Evolutionary conservation across 305 asterid genomes (phyloP).

Genomic region (Solanum hybrid): DNA sequence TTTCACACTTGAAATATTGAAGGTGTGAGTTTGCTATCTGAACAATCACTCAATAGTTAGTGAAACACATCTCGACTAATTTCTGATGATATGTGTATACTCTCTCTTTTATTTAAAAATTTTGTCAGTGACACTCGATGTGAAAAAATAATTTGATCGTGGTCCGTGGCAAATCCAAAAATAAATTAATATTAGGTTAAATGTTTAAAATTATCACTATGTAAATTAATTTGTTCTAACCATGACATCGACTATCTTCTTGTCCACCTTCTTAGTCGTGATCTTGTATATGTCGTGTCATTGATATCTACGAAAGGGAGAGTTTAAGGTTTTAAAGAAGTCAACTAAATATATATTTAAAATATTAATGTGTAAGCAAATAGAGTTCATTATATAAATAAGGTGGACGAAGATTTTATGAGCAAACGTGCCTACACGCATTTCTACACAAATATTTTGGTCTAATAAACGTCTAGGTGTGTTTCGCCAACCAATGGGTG

Average conservation of each 20-base stretch:
- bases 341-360: background rate
- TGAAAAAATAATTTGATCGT: background rate
- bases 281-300: background rate
- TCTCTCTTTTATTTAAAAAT: rapidly evolving
- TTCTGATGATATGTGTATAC: background rate
- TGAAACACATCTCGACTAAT: too few relatives aligned
- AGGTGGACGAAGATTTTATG: background rate
- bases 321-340: background rate
- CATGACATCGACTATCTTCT: background rate
- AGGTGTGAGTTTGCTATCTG: background rate
- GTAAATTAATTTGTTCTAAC: background rate
- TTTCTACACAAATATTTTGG: background rate
- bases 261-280: background rate
- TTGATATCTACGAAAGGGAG: background rate
- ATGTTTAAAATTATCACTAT: too few relatives aligned
- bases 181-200: too few relatives aligned
- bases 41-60: too few relatives aligned
- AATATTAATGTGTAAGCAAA: too few relatives aligned
- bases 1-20: background rate
- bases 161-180: background rate
- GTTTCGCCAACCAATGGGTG: background rate
- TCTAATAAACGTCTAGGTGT: background rate
- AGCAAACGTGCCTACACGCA: too few relatives aligned
- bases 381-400: background rate
- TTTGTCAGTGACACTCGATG: background rate